Evolutionary conservation across 1,284 basidiomycete genomes (phyloP), one percentile per base, ranked within the genome.

Genomic region (Pseudozyma sp.): DNA sequence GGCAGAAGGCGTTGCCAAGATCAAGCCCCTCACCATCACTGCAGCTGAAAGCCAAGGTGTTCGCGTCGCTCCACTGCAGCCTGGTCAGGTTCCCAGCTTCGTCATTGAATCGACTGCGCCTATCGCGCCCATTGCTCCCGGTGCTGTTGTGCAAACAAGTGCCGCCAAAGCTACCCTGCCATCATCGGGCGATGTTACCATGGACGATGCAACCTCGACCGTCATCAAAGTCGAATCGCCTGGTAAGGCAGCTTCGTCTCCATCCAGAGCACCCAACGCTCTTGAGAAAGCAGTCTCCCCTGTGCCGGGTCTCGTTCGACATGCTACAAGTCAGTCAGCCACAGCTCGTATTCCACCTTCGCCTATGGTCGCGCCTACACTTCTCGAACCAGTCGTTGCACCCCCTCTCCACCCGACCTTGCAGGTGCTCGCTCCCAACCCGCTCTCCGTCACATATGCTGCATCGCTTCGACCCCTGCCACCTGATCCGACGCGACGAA

Each of bases 391-490:
- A 9, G 39, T 70, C n/a, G 40, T 50, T 5, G 52, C 53, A 12
- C 64, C 77, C 16, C 77, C 70, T 10, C 70, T 79, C n/a, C 82
- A 80, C n/a, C 73, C 76, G 1, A 78, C 79, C 9, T 54, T 84
- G 36, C 67, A 80, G 59, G 66, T 65, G 7, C 74, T 84, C 8
- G 78, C 81, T 12, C 82, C 82, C 1, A 83, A 84, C 38, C 83
- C 83, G 1, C 67, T 83, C 11, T 82, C 81, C 13, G 78, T 83
- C 14, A 83, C 81, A 16, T 84, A 83, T 60, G 82, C 83, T 3
- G 81, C 82, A 10, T 79, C 82, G 9, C 68, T 84, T 7, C 79
- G 82, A 21, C 83, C 83, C 2, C 70, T 84, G 31, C 82, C 81
- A 3, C 73, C 81, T 4, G 83, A 84, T 52, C 83, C 83, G 21